These are phyloP conservation scores for Arxiozyma slooffiae DNA, from an alignment of 1,139 yeast species.

Conservation along the genomic window DNA sequence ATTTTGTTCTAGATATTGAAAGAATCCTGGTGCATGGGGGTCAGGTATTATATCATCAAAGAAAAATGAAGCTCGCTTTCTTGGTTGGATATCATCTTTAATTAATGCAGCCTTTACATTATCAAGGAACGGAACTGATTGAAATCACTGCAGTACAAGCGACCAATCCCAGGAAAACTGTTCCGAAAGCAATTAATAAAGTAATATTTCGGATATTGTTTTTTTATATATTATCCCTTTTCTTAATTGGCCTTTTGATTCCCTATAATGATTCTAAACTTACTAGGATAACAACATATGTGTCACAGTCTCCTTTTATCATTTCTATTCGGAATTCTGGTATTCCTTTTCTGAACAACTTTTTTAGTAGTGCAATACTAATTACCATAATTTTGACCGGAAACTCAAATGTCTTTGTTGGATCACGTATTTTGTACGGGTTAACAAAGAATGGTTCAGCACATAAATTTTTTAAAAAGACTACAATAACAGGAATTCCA, in stretches of 20 bases:
- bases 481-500: slow-evolving; percentile 60
- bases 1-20: slow-evolving; percentile 82
- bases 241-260: slow-evolving; percentile 73
- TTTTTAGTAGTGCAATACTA: slow-evolving; percentile 66
- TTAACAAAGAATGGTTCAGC: slow-evolving; percentile 54
- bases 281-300: slow-evolving; percentile 36
- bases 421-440: slow-evolving; percentile 62
- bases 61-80: slow-evolving; percentile 55
- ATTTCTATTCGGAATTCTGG: slow-evolving; percentile 59
- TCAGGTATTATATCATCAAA: slow-evolving; percentile 40
- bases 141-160: slow-evolving; percentile 89
- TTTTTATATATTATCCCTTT: slow-evolving; percentile 70
- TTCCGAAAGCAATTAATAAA: slow-evolving; percentile 76
- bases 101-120: slow-evolving; percentile 67
- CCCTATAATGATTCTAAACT: slow-evolving; percentile 64
- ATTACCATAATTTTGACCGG: slow-evolving; percentile 67
- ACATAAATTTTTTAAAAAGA: slow-evolving; percentile 44
- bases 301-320: slow-evolving; percentile 67
- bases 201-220: slow-evolving; percentile 71
- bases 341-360: slow-evolving; percentile 55
- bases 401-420: slow-evolving; percentile 67
- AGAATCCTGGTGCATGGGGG: slow-evolving; percentile 84
- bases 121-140: slow-evolving; percentile 76
- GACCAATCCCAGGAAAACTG: slow-evolving; percentile 66
- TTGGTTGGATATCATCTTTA: slow-evolving; percentile 62